These are phyloP conservation scores for Claviceps spartinae DNA, from an alignment of 2,329 filamentous ascomycete genomes.

Conservation along the genomic window DNA sequence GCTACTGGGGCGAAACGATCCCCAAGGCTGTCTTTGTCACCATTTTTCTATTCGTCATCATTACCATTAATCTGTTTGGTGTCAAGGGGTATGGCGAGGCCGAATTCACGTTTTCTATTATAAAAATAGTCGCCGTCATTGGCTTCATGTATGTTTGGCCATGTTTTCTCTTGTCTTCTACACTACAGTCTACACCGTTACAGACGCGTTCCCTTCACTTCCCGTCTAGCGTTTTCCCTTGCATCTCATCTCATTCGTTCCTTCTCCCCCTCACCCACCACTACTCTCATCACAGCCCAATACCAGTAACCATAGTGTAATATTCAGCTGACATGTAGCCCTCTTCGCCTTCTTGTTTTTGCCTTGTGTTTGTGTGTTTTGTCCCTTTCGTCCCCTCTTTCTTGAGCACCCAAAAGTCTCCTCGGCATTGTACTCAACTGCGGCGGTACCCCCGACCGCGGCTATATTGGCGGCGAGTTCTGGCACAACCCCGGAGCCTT, in stretches of 20 bases:
- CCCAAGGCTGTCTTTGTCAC: constrained; percentile 67
- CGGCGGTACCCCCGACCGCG: constrained; percentile 57
- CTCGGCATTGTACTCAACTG: constrained; percentile 77
- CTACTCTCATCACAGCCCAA: too few relatives aligned
- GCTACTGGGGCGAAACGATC: constrained; percentile 58
- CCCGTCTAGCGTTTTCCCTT: too few relatives aligned
- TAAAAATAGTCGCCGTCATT: constrained; percentile 78
- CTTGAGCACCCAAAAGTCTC: constrained; percentile 36
- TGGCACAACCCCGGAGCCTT: constrained; percentile 77
- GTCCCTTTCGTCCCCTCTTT: too few relatives aligned
- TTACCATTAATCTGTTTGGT: constrained; percentile 75
- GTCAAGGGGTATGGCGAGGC: constrained; percentile 83
- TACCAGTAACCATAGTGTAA: too few relatives aligned
- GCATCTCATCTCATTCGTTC: too few relatives aligned
- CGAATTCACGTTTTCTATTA: constrained; percentile 73
- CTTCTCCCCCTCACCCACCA: too few relatives aligned
- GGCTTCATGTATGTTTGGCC: constrained; percentile 59
- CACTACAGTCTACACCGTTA: too few relatives aligned
- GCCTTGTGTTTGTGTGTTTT: too few relatives aligned
- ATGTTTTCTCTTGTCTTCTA: neutral
- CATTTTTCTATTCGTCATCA: constrained; percentile 63
- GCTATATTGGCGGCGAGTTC: constrained; percentile 68
- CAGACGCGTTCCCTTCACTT: too few relatives aligned
- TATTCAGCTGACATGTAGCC: too few relatives aligned
- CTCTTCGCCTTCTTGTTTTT: too few relatives aligned